A percentile compares a stretch with the other conserved stretches of the same genome.
Evolutionary conservation across 192 early-diverging fungal species (phyloP).

Genomic region (Rhizophagus clarus): DNA sequence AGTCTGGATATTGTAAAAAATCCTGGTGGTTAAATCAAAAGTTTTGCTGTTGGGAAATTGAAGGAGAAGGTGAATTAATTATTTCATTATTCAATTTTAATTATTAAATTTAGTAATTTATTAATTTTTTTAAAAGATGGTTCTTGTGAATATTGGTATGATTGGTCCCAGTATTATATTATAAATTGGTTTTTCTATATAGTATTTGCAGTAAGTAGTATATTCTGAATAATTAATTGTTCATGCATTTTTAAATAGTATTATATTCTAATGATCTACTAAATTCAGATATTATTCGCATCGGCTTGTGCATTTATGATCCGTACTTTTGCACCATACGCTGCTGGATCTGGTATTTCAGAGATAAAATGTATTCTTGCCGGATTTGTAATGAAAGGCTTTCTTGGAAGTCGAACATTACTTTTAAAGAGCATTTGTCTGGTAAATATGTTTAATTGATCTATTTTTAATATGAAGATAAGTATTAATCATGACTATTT

Average conservation of each 20-base stretch:
- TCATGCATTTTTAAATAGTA: background rate
- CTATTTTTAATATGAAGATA: background rate
- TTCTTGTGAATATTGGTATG: conserved; percentile 69
- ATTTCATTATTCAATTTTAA: background rate
- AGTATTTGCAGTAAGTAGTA: conserved; percentile 55
- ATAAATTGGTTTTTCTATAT: conserved; percentile 85
- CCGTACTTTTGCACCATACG: conserved; percentile 78
- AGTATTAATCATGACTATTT: background rate
- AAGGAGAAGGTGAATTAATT: conserved; percentile 51
- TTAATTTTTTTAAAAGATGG: conserved; percentile 46
- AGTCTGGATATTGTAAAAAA: conserved; percentile 77
- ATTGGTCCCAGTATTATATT: conserved; percentile 62
- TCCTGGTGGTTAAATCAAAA: conserved; percentile 91
- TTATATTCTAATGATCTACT: background rate
- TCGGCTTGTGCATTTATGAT: conserved; percentile 75
- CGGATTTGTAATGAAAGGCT: conserved; percentile 93
- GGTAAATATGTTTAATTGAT: conserved; percentile 43
- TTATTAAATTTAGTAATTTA: conserved; percentile 26
- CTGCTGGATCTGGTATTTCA: conserved; percentile 92
- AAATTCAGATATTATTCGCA: conserved; percentile 66
- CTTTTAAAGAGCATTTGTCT: conserved; percentile 90
- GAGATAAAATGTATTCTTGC: conserved; percentile 88
- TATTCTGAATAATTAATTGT: background rate
- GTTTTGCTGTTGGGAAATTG: conserved; percentile 89
- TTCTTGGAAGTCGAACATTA: conserved; percentile 89